phyloP scores from a whole-genome alignment of 768 basidiomycete species.

The Pisolithus marmoratus region DNA sequence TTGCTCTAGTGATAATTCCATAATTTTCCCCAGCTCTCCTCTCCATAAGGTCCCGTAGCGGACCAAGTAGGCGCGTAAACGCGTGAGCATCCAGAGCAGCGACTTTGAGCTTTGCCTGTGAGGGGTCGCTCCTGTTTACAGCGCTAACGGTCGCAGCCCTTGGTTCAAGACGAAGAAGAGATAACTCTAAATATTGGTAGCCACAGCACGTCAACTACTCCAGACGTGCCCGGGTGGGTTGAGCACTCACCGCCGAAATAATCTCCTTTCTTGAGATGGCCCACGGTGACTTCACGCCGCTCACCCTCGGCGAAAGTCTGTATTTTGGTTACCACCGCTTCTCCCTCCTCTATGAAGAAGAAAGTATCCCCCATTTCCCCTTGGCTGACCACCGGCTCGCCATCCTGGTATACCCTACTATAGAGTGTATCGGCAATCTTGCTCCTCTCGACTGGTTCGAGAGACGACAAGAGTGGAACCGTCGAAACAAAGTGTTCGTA shows the following conservation, averaged over 20 bases:
- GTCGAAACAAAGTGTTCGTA: conserved; percentile 95
- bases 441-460: conserved; percentile 85
- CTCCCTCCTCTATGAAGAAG: conserved; percentile 95
- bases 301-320: conserved; percentile 55
- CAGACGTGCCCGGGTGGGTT: background rate
- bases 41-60: conserved; percentile 90
- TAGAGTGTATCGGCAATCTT: conserved; percentile 96
- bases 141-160: conserved; percentile 97
- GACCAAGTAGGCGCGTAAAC: conserved; percentile 91
- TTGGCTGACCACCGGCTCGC: conserved; percentile 82
- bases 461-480: conserved; percentile 79
- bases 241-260: conserved; percentile 87
- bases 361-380: conserved; percentile 97
- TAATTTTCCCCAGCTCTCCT: conserved; percentile 79
- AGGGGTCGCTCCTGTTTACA: conserved; percentile 37
- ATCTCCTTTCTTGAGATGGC: conserved; percentile 80
- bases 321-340: conserved; percentile 79
- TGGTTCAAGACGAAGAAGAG: conserved; percentile 80
- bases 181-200: conserved; percentile 59
- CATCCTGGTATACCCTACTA: conserved; percentile 74
- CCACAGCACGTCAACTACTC: conserved; percentile 3
- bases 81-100: conserved; percentile 90
- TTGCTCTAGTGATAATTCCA: conserved; percentile 30
- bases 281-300: conserved; percentile 63
- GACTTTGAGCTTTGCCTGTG: conserved; percentile 73